Evolutionary conservation across 2,329 filamentous ascomycete species (phyloP).

Genomic region (Pezicula carpinea): DNA sequence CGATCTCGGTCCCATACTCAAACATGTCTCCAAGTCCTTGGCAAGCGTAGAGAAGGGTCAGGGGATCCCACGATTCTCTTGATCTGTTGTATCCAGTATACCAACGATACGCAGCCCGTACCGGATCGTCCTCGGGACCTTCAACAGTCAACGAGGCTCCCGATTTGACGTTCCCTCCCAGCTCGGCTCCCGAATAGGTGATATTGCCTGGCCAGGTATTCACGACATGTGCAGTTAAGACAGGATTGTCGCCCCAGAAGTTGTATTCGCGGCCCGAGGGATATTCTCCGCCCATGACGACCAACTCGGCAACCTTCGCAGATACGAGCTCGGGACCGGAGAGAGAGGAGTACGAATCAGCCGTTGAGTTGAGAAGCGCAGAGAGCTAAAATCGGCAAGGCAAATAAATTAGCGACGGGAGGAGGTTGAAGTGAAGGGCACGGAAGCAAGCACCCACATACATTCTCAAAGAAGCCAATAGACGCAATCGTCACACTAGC

Average conservation of each 20-base stretch:
- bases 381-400: conserved; percentile 32
- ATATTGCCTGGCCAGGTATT: conserved; percentile 38
- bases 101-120: conserved; percentile 35
- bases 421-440: background rate
- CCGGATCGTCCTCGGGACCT: conserved; percentile 30
- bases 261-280: conserved; percentile 44
- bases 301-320: conserved; percentile 42
- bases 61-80: conserved; percentile 37
- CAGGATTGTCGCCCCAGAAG: conserved; percentile 38
- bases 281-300: conserved; percentile 48
- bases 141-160: conserved; percentile 32
- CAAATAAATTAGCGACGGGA: too few species aligned
- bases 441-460: conserved; percentile 15
- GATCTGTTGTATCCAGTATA: conserved; percentile 31
- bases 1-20: conserved; percentile 31
- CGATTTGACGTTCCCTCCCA: conserved; percentile 37
- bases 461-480: conserved; percentile 41
- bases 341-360: conserved; percentile 35
- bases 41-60: conserved; percentile 37
- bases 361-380: conserved; percentile 38
- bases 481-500: conserved; percentile 40
- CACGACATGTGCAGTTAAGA: conserved; percentile 37
- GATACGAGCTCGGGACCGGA: conserved; percentile 36
- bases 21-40: conserved; percentile 32
- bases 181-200: conserved; percentile 39